phyloP scores from a whole-genome alignment of 768 basidiomycete genomes.

The Termitomyces sp. region DNA sequence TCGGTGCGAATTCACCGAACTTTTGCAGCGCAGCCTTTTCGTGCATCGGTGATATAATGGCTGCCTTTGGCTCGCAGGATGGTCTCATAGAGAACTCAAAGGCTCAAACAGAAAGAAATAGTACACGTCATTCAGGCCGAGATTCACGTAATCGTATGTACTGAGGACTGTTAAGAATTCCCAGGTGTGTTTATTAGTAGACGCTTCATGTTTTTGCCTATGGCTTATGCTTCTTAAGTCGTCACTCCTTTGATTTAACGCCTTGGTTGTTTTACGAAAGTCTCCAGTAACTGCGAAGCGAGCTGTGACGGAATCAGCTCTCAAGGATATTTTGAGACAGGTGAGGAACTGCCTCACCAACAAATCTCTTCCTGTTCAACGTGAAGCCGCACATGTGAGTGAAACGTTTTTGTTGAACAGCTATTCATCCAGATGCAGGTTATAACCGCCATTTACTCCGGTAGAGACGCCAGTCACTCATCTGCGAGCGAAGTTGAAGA shows the following conservation, averaged over 20 bases:
- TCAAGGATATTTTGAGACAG: conserved; percentile 84
- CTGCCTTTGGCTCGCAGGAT: conserved; percentile 71
- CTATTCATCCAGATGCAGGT: conserved; percentile 31
- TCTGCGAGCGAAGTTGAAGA: conserved; percentile 74
- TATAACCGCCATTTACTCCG: conserved; percentile 54
- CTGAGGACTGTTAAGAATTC: conserved; percentile 74
- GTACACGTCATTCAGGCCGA: conserved; percentile 98
- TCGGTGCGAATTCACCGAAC: conserved; percentile 12
- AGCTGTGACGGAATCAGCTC: conserved; percentile 74
- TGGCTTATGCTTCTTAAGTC: conserved; percentile 43
- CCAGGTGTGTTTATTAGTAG: conserved; percentile 46
- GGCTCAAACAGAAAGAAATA: conserved; percentile 27
- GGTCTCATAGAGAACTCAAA: neutral
- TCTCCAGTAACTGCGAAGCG: conserved; percentile 77
- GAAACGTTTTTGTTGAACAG: neutral
- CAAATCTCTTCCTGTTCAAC: conserved; percentile 82
- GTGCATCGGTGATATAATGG: conserved; percentile 89
- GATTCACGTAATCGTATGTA: conserved; percentile 59
- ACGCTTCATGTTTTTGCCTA: conserved; percentile 1
- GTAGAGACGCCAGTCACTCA: conserved; percentile 51
- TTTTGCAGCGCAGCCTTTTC: conserved; percentile 72
- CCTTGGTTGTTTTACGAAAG: conserved; percentile 73
- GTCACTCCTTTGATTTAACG: conserved; percentile 79
- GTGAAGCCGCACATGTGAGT: conserved; percentile 75
- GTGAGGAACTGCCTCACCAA: conserved; percentile 74